Percentiles rank a stretch among this genome's conserved stretches.
These are phyloP conservation scores for Colletotrichum nymphaeae DNA, from an alignment of 2,329 filamentous ascomycete genomes.

Conservation along the genomic window DNA sequence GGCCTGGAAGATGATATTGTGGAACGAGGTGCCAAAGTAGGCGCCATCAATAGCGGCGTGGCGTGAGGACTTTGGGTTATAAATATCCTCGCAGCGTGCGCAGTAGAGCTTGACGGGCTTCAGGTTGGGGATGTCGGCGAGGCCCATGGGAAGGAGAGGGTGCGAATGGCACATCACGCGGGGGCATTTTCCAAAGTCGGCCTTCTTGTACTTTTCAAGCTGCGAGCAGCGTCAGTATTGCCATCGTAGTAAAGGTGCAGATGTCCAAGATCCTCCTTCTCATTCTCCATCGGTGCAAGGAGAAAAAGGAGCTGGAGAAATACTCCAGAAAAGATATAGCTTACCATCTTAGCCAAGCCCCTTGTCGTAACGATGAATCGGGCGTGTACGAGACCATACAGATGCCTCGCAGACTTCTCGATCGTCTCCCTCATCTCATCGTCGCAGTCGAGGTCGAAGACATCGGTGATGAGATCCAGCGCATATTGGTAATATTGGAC, in stretches of 20 bases:
- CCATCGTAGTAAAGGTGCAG: neutral
- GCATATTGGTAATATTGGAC: slow-evolving; percentile 99
- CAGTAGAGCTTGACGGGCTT: slow-evolving; percentile 98
- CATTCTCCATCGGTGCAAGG: neutral
- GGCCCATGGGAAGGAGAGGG: slow-evolving; percentile 92
- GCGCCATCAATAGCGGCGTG: slow-evolving; percentile 96
- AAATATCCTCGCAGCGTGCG: slow-evolving; percentile 95
- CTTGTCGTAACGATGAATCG: slow-evolving; percentile 97
- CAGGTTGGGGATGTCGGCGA: slow-evolving; percentile 86
- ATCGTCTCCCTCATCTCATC: slow-evolving; percentile 98
- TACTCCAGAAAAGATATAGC: slow-evolving; percentile 37
- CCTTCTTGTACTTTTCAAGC: slow-evolving; percentile 99
- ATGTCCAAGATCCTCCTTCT: neutral
- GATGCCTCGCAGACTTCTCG: slow-evolving; percentile 94
- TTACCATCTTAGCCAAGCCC: slow-evolving; percentile 95
- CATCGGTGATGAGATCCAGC: slow-evolving; percentile 95
- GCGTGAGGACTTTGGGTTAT: slow-evolving; percentile 97
- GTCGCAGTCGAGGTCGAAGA: slow-evolving; percentile 98
- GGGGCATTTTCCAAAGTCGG: slow-evolving; percentile 97
- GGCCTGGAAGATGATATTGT: slow-evolving; percentile 99
- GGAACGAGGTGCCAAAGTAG: slow-evolving; percentile 98
- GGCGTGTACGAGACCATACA: slow-evolving; percentile 96
- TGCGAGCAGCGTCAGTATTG: slow-evolving; percentile 49
- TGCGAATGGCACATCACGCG: slow-evolving; percentile 95
- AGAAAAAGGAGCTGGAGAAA: neutral